Percentiles rank a stretch among this genome's conserved stretches.
Evolutionary conservation across 2,329 filamentous ascomycete genomes (phyloP).

Genomic region (Phaeosphaeriaceae sp.): DNA sequence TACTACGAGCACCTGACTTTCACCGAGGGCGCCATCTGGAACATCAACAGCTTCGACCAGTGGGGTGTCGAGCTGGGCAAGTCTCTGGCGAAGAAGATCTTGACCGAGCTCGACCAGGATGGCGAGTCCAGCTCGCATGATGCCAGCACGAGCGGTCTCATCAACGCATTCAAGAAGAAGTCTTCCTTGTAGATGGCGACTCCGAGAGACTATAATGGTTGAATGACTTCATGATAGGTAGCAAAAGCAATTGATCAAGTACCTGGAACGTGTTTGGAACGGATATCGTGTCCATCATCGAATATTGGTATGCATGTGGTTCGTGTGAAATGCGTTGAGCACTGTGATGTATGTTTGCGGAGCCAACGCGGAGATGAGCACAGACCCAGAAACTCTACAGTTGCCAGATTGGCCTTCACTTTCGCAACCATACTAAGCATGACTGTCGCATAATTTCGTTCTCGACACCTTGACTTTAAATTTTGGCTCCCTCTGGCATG

Average conservation of each 20-base stretch:
- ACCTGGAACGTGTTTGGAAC: conserved; percentile 1
- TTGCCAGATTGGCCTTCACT: conserved; percentile 4
- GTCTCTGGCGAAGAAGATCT: conserved; percentile 78
- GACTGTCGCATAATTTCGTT: background rate
- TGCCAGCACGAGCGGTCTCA: conserved; percentile 84
- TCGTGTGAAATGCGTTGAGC: background rate
- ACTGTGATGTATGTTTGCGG: conserved; percentile 2
- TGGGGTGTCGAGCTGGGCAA: conserved; percentile 99
- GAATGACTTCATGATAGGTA: conserved; percentile 16
- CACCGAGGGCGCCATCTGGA: conserved; percentile 96
- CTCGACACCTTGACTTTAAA: background rate
- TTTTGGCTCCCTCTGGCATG: background rate
- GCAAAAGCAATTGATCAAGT: conserved; percentile 7
- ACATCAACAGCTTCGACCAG: conserved; percentile 99
- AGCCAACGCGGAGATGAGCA: conserved; percentile 1
- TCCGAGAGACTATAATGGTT: background rate
- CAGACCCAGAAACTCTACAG: background rate
- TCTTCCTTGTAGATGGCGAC: conserved; percentile 46
- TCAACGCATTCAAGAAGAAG: conserved; percentile 91
- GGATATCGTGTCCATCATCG: background rate
- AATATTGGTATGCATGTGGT: background rate
- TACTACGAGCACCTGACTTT: conserved; percentile 99
- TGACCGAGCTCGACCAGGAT: conserved; percentile 79
- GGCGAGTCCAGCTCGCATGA: conserved; percentile 80
- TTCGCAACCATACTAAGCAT: background rate